phyloP scores from a whole-genome alignment of 768 basidiomycete species.

The Russula compacta region DNA sequence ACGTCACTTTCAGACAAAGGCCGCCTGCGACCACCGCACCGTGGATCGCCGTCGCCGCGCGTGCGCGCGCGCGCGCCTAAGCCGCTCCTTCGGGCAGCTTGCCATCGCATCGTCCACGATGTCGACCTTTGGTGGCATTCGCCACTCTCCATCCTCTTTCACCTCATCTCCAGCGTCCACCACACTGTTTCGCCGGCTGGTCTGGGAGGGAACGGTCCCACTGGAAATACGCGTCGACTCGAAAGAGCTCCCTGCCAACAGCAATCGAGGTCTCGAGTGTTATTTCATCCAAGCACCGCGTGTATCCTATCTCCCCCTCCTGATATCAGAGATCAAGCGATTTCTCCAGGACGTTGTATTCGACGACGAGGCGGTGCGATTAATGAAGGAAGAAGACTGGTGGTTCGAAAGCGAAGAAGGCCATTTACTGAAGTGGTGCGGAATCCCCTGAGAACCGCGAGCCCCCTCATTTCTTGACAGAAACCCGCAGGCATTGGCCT shows the following conservation, averaged over 20 bases:
- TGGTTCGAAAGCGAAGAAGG: conserved; percentile 95
- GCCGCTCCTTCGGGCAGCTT: not conserved
- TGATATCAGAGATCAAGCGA: conserved; percentile 80
- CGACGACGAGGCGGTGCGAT: conserved; percentile 70
- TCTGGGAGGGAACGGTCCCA: conserved; percentile 88
- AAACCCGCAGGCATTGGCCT: conserved; percentile 85
- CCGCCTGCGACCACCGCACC: too few relatives aligned
- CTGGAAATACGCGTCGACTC: conserved; percentile 84
- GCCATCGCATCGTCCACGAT: conserved; percentile 15
- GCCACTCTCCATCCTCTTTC: conserved; percentile 36
- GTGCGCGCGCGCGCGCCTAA: not conserved
- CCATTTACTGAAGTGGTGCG: conserved; percentile 75
- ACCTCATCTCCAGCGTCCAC: conserved; percentile 48
- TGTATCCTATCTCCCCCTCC: conserved; percentile 85
- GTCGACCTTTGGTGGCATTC: conserved; percentile 27
- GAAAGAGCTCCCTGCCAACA: conserved; percentile 83
- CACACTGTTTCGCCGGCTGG: conserved; percentile 76
- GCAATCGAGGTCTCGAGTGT: conserved; percentile 80
- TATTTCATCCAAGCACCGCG: conserved; percentile 89
- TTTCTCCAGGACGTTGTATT: conserved; percentile 90
- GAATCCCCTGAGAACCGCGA: not conserved
- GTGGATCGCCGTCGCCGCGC: not conserved
- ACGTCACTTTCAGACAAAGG: too few relatives aligned
- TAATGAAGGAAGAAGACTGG: conserved; percentile 84
- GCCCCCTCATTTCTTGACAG: not conserved